Evolutionary conservation across 1,284 basidiomycete genomes (phyloP), one percentile per base, ranked within the genome.

Genomic region (Ustilago vetiveriae): DNA sequence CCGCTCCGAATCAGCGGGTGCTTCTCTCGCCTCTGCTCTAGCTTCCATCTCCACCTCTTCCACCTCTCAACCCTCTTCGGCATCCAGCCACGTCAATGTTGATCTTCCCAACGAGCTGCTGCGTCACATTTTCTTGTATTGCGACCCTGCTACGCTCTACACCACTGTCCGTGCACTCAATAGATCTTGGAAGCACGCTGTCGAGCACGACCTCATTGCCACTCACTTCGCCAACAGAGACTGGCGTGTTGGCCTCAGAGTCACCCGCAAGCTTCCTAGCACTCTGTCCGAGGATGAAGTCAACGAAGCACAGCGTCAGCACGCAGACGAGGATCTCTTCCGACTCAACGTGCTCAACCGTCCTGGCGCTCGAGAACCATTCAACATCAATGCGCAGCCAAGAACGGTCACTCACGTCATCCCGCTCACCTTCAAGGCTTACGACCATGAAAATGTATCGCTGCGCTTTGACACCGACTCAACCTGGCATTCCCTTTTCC

Each of bases 121-220:
- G n/a, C 58, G 68, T 27, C 54, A 59, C 52, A 77, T 79, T 43
- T 79, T 79, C 57, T 62, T 75, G 17, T 71, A 74, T 23, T 70
- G 74, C 46, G 76, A 79, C 32, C 76, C 76, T 14, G 72, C 74
- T 23, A 75, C 75, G 17, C 74, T 79, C 42, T 76, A 72, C 62
- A 74, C 70, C 36, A 53, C 59, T 9, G 48, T 79, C 4, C 70
- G 76, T n/a, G 39, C 60, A 11, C 65, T 79, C 39, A 71, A 65
- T 39, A 49, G 42, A 22, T 32, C 57, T 23, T 79, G 76, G 76
- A 74, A 71, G 49, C 33, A 67, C 14, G 32, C 63, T 5, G 74
- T 79, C 22, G 76, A 79, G 50, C 35, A 60, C 8, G 52, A 71
- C 10, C 52, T 79, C 37, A 54, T 79, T 32, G 51, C 56, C 3